Evolutionary conservation across 2,329 filamentous ascomycete genomes (phyloP).

Genomic region (Arthrocladium fulminans): DNA sequence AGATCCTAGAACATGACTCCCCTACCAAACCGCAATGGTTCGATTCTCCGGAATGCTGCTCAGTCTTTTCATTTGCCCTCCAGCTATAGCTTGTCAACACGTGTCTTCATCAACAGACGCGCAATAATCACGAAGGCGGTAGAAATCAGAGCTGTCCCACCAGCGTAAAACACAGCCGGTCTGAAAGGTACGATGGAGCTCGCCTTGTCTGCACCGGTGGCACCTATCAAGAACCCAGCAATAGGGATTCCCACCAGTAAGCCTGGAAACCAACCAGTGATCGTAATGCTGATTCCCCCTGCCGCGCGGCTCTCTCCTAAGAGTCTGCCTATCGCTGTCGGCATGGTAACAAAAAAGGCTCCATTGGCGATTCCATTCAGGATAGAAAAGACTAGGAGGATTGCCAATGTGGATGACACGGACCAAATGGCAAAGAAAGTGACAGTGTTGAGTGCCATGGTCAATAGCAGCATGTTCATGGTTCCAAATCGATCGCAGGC

Average conservation of each 20-base stretch:
- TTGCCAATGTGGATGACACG: constrained; percentile 45
- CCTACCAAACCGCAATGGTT: too few relatives aligned
- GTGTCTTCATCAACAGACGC: constrained; percentile 34
- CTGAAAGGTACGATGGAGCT: constrained; percentile 45
- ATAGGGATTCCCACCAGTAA: constrained; percentile 55
- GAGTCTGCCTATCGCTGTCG: constrained; percentile 54
- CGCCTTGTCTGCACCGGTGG: constrained; percentile 37
- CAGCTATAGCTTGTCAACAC: too few relatives aligned
- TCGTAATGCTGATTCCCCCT: constrained; percentile 53
- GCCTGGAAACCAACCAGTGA: constrained; percentile 52
- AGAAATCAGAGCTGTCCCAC: constrained; percentile 43
- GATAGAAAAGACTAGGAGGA: constrained; percentile 48
- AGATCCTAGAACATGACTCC: too few relatives aligned
- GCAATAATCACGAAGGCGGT: constrained; percentile 36
- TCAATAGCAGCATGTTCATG: too few relatives aligned
- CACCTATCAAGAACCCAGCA: constrained; percentile 51
- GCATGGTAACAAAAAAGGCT: constrained; percentile 56
- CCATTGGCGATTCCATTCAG: constrained; percentile 54
- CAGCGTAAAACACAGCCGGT: constrained; percentile 55
- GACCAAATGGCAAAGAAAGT: constrained; percentile 57
- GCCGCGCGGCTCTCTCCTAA: constrained; percentile 33
- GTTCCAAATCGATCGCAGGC: too few relatives aligned
- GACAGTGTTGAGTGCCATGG: constrained; percentile 43
- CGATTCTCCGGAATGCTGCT: too few relatives aligned
- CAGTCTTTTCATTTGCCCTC: too few relatives aligned